phyloP scores from a whole-genome alignment of 805 yeast genomes.

The Blastobotrys peoriensis region DNA sequence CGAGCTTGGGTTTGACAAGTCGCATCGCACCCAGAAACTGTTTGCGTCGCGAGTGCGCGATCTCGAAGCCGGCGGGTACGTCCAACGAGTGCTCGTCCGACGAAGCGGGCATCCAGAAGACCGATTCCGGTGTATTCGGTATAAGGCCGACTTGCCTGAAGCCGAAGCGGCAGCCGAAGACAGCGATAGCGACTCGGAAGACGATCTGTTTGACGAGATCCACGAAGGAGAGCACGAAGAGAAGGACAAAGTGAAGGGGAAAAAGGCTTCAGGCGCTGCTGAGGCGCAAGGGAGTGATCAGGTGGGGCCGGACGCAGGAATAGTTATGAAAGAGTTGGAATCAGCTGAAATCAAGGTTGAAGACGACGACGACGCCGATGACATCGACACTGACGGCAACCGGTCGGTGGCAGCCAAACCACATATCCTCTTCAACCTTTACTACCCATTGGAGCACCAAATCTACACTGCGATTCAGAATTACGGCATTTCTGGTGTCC shows the following conservation, averaged over 20 bases:
- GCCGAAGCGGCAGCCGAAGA: conserved; percentile 28
- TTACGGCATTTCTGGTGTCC: conserved; percentile 45
- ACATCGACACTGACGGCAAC: background rate
- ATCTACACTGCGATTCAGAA: conserved; percentile 43
- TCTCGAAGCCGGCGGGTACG: conserved; percentile 25
- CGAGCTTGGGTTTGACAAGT: conserved; percentile 35
- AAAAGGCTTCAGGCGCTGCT: conserved; percentile 17
- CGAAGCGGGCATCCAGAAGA: conserved; percentile 28
- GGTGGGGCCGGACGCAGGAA: background rate
- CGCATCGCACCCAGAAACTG: conserved; percentile 14
- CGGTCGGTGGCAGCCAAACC: background rate
- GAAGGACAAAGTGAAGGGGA: conserved; percentile 17
- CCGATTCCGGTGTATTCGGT: conserved; percentile 33
- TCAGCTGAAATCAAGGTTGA: conserved; percentile 20
- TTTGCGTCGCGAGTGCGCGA: conserved; percentile 22
- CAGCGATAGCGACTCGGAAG: conserved; percentile 24
- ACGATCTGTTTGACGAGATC: conserved; percentile 32
- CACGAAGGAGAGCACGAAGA: conserved; percentile 27
- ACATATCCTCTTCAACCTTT: conserved; percentile 36
- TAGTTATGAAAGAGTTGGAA: background rate
- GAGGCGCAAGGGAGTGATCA: conserved; percentile 14
- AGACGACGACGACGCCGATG: conserved; percentile 24
- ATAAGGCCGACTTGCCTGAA: conserved; percentile 23
- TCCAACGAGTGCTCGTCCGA: conserved; percentile 29
- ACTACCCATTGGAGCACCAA: conserved; percentile 63